Percentiles rank a stretch among this genome's conserved stretches.
phyloP scores from a whole-genome alignment of 495 filamentous ascomycete genomes.

The Aspergillus avenaceus region DNA sequence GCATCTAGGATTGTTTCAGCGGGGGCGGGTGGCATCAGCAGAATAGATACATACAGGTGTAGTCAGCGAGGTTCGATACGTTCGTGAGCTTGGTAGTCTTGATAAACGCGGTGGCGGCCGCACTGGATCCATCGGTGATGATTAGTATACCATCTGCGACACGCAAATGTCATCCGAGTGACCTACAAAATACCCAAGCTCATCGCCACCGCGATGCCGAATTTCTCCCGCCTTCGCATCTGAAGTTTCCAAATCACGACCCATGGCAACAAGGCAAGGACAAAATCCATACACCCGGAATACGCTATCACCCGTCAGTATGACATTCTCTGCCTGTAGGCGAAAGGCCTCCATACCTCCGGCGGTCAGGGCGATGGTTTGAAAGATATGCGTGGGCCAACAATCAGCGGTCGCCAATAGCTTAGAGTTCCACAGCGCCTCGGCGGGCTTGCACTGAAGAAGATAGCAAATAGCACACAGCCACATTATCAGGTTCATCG shows the following conservation, averaged over 20 bases:
- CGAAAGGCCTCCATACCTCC: conserved; percentile 11
- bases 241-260: conserved; percentile 21
- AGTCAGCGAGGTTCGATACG: conserved; percentile 16
- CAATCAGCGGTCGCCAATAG: conserved; percentile 13
- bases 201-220: conserved; percentile 23
- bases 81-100: conserved; percentile 19
- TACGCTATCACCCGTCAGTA: too few species aligned
- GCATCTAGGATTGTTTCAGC: neutral
- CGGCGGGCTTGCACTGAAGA: conserved; percentile 17
- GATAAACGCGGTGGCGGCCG: conserved; percentile 19
- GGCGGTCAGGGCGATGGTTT: conserved; percentile 16
- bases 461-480: conserved; percentile 19
- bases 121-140: conserved; percentile 3
- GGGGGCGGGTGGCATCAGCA: neutral
- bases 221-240: conserved; percentile 22
- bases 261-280: conserved; percentile 24
- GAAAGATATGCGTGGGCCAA: conserved; percentile 17
- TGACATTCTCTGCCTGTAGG: too few species aligned
- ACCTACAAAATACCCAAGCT: conserved; percentile 23
- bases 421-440: conserved; percentile 16
- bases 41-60: conserved; percentile 16
- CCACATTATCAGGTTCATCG: conserved; percentile 22
- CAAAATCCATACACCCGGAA: conserved; percentile 23
- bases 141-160: neutral
- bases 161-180: neutral